phyloP scores from a whole-genome alignment of 2,329 filamentous ascomycete species.

The Harringtonia lauricola region DNA sequence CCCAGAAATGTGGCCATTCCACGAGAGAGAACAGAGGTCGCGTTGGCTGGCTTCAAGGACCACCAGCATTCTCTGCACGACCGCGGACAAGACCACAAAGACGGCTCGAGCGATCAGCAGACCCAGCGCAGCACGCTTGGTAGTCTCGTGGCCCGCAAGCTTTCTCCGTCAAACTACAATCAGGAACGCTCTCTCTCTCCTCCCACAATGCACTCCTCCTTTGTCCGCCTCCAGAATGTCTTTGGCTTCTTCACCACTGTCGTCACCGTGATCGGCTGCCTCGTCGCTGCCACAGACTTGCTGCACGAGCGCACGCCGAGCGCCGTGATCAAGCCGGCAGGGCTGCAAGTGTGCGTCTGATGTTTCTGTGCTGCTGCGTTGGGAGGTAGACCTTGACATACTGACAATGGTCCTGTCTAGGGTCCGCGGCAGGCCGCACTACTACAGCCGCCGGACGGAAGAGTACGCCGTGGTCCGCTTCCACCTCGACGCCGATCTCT shows the following conservation, averaged over 20 bases:
- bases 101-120: too few relatives aligned
- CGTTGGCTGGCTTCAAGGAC: too few relatives aligned
- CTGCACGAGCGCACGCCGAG: constrained; percentile 56
- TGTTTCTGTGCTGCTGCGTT: constrained; percentile 7
- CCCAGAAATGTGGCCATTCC: too few relatives aligned
- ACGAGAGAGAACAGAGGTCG: too few relatives aligned
- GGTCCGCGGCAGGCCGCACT: constrained; percentile 85
- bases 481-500: constrained; percentile 83
- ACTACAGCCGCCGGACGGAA: constrained; percentile 85
- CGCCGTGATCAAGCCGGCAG: constrained; percentile 51
- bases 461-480: constrained; percentile 95
- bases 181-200: too few relatives aligned
- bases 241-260: constrained; percentile 98
- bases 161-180: too few relatives aligned
- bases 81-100: too few relatives aligned
- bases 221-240: constrained; percentile 79
- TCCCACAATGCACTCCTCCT: constrained; percentile 60
- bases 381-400: neutral
- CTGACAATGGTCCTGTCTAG: constrained; percentile 29
- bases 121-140: too few relatives aligned
- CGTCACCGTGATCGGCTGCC: constrained; percentile 64
- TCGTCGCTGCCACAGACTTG: constrained; percentile 75
- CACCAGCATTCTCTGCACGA: too few relatives aligned
- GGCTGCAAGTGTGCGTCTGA: constrained; percentile 67
- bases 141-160: too few relatives aligned